Conservation (phyloP, 2,329 filamentous ascomycete species). For the Aspergillus ustus region DNA sequence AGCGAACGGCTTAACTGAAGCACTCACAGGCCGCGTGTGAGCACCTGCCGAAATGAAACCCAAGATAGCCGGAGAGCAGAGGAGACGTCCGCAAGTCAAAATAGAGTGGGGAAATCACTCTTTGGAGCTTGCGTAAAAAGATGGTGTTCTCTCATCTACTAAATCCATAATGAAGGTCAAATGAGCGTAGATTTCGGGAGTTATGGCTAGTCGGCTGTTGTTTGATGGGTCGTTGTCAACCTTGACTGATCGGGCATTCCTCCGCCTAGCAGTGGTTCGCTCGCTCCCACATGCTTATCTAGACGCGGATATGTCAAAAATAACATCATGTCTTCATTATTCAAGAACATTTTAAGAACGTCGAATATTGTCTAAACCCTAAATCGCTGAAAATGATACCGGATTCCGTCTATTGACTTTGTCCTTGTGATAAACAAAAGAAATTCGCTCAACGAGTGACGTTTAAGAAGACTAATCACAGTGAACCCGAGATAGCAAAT, state of each 20-base stretch:
- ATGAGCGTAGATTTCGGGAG: background rate
- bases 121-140: background rate
- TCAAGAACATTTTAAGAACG: background rate
- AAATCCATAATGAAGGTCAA: background rate
- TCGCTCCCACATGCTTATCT: background rate
- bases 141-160: background rate
- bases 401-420: background rate
- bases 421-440: background rate
- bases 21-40: conserved; percentile 1
- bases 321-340: background rate
- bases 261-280: conserved; percentile 4
- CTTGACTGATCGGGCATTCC: conserved; percentile 13
- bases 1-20: background rate
- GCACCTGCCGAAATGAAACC: conserved; percentile 5
- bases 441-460: background rate
- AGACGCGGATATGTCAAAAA: background rate
- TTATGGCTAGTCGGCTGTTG: background rate
- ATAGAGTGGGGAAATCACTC: background rate
- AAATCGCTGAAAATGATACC: background rate
- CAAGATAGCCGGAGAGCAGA: background rate
- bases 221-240: background rate
- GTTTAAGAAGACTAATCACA: background rate
- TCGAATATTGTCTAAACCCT: background rate
- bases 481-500: background rate
- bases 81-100: background rate